A percentile compares a stretch with the other conserved stretches of the same genome.
Conservation (phyloP, 2,329 filamentous ascomycete species). For the Alternaria postmessia region DNA sequence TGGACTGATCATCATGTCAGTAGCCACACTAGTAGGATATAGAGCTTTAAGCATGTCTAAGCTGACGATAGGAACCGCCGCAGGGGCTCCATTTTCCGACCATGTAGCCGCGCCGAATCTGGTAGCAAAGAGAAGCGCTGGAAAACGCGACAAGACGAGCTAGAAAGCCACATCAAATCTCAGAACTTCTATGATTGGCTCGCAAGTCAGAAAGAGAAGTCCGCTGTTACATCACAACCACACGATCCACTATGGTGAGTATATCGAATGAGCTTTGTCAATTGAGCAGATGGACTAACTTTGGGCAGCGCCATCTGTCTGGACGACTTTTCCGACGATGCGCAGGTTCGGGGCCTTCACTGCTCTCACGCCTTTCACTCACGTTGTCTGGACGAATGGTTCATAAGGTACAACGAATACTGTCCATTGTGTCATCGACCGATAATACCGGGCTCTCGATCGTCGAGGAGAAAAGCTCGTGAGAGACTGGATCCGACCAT, state of each 20-base stretch:
- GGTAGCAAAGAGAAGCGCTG: slow-evolving; percentile 30
- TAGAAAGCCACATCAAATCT: slow-evolving; percentile 42
- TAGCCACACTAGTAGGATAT: not conserved
- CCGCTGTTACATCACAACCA: slow-evolving; percentile 23
- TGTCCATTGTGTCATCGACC: slow-evolving; percentile 50
- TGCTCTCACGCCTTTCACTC: slow-evolving; percentile 51
- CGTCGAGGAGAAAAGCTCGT: slow-evolving; percentile 11
- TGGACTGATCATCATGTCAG: slow-evolving; percentile 42
- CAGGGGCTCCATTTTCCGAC: slow-evolving; percentile 36
- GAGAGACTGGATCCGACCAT: slow-evolving; percentile 19
- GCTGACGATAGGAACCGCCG: slow-evolving; percentile 24
- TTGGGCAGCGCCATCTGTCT: slow-evolving; percentile 47
- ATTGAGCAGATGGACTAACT: slow-evolving; percentile 11
- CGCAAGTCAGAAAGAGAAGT: slow-evolving; percentile 31
- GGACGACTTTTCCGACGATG: slow-evolving; percentile 43
- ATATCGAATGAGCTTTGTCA: not conserved
- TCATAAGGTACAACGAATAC: slow-evolving; percentile 46
- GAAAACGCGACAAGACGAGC: slow-evolving; percentile 41
- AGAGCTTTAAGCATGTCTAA: not conserved
- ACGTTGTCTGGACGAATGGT: slow-evolving; percentile 51
- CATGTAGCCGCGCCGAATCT: slow-evolving; percentile 19
- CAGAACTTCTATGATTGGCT: slow-evolving; percentile 48
- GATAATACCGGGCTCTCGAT: slow-evolving; percentile 41
- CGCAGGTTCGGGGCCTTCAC: slow-evolving; percentile 45
- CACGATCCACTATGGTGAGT: slow-evolving; percentile 39